A percentile compares a stretch with the other conserved stretches of the same genome.
Evolutionary conservation across 768 basidiomycete genomes (phyloP).

Genomic region (Austroboletus eburneus): DNA sequence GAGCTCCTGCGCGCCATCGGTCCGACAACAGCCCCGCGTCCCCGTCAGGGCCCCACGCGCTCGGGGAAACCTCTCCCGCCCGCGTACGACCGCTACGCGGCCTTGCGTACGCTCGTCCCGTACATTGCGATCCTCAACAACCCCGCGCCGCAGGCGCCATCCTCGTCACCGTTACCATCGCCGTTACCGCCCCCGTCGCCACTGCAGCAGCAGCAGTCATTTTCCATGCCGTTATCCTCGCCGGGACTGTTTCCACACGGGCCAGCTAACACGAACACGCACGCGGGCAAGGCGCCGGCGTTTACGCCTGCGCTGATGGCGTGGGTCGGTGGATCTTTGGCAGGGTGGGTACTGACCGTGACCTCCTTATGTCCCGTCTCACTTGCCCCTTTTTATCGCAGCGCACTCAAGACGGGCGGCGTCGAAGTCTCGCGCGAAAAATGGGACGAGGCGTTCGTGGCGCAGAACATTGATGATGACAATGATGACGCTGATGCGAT

Average conservation of each 20-base stretch:
- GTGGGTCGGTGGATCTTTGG: conserved; percentile 93
- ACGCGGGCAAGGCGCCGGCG: conserved; percentile 82
- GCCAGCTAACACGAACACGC: too few relatives aligned
- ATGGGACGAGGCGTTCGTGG: conserved; percentile 70
- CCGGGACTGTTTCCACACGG: too few relatives aligned
- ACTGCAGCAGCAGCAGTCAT: too few relatives aligned
- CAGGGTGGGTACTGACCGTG: conserved; percentile 57
- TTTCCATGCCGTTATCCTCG: too few relatives aligned
- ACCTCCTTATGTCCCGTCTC: background rate
- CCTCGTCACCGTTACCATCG: conserved; percentile 22
- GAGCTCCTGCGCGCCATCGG: conserved; percentile 67
- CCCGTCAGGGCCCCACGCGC: conserved; percentile 33
- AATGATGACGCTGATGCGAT: conserved; percentile 42
- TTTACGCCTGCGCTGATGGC: conserved; percentile 77
- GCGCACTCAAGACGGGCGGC: conserved; percentile 83
- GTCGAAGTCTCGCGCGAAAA: conserved; percentile 76
- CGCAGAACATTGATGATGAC: conserved; percentile 35
- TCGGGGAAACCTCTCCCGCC: conserved; percentile 41
- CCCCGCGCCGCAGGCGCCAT: conserved; percentile 49
- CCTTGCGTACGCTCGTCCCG: conserved; percentile 64
- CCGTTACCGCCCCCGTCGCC: conserved; percentile 37
- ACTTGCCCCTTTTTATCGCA: conserved; percentile 24
- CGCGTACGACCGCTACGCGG: conserved; percentile 68
- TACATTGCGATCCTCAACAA: conserved; percentile 85
- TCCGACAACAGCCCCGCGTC: conserved; percentile 29